phyloP scores from a whole-genome alignment of 768 basidiomycete genomes.

The Sarcomyxa edulis region DNA sequence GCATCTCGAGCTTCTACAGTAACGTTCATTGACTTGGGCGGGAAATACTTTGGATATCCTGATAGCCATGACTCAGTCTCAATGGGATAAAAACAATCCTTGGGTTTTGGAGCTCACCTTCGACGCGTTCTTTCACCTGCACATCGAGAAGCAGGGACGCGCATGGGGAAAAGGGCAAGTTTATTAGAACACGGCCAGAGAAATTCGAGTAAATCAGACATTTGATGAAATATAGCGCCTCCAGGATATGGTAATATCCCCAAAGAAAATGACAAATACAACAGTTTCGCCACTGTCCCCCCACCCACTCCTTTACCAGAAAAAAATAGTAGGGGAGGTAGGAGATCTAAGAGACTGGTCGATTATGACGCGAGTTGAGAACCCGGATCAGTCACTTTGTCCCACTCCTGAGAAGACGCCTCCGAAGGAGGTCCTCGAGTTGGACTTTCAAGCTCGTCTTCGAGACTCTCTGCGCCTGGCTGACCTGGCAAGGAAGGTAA shows the following conservation, averaged over 20 bases:
- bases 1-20: conserved; percentile 37
- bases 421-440: conserved; percentile 71
- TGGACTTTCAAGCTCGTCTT: conserved; percentile 57
- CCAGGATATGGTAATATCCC: conserved; percentile 3
- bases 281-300: too few relatives aligned
- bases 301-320: conserved; percentile 1
- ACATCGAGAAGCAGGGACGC: conserved; percentile 12
- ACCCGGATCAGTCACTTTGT: conserved; percentile 76
- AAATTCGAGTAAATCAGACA: conserved; percentile 3
- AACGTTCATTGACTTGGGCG: conserved; percentile 68
- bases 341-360: conserved; percentile 10
- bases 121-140: conserved; percentile 61
- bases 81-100: conserved; percentile 5
- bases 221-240: too few relatives aligned
- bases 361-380: conserved; percentile 37
- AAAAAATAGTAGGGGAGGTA: neutral
- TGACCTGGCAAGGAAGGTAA: conserved; percentile 32
- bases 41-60: conserved; percentile 80
- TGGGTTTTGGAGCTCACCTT: conserved; percentile 56
- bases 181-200: conserved; percentile 53
- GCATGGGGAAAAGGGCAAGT: conserved; percentile 31
- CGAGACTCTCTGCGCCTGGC: conserved; percentile 27
- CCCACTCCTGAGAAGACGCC: conserved; percentile 89
- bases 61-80: conserved; percentile 14
- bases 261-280: too few relatives aligned